phyloP scores from a whole-genome alignment of 2,329 filamentous ascomycete species.

The Magnaporthiopsis poae region DNA sequence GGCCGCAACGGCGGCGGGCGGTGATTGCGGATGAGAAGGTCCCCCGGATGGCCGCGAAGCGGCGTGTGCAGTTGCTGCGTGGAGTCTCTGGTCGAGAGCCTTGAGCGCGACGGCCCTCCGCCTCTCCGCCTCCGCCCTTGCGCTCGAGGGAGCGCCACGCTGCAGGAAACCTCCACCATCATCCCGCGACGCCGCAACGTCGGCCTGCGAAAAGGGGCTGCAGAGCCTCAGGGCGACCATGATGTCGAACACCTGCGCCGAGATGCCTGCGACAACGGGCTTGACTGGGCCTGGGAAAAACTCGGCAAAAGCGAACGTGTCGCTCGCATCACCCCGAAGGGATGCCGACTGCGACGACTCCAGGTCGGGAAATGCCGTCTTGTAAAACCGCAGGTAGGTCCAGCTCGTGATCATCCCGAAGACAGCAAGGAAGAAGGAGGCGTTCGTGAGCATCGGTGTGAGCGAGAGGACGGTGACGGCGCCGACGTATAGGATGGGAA shows the following conservation, averaged over 20 bases:
- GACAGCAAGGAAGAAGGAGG: constrained; percentile 68
- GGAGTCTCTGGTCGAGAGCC: constrained; percentile 81
- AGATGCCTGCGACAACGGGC: constrained; percentile 63
- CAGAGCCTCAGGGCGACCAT: constrained; percentile 70
- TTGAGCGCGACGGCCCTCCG: constrained; percentile 81
- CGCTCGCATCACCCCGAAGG: constrained; percentile 82
- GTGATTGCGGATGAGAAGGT: background rate
- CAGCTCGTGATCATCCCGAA: constrained; percentile 80
- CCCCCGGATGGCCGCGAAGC: constrained; percentile 27
- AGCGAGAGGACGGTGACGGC: constrained; percentile 55
- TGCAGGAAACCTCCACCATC: constrained; percentile 52
- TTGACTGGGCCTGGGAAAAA: constrained; percentile 86
- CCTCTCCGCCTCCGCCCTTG: constrained; percentile 83
- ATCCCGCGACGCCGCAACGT: constrained; percentile 64
- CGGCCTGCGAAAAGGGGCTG: constrained; percentile 74
- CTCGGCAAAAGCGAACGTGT: constrained; percentile 90
- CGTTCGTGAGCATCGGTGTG: constrained; percentile 52
- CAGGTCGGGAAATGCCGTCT: constrained; percentile 60
- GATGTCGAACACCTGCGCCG: constrained; percentile 62
- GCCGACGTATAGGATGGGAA: constrained; percentile 64
- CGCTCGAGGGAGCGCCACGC: constrained; percentile 52
- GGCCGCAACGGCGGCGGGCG: constrained; percentile 22
- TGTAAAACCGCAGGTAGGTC: constrained; percentile 95
- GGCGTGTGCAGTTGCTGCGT: constrained; percentile 61
- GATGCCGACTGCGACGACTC: constrained; percentile 50